These are phyloP conservation scores for Pugionium cornutum DNA, from an alignment of 345 rosid species.

Conservation along the genomic window DNA sequence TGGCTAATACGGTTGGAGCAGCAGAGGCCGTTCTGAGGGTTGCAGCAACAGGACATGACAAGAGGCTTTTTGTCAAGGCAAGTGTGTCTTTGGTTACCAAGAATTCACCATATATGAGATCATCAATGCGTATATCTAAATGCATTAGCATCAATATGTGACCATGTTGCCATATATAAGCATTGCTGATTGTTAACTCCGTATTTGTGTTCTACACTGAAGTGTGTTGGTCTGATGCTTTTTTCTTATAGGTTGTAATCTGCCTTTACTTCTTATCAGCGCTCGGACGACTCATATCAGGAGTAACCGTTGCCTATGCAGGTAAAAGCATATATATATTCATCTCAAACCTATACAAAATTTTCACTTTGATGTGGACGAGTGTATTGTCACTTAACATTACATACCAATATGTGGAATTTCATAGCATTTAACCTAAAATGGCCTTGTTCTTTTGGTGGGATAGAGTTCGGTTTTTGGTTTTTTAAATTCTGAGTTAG, in stretches of 20 bases:
- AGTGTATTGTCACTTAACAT: slow-evolving; percentile 1
- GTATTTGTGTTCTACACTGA: slow-evolving; percentile 7
- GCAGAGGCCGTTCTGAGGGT: slow-evolving; percentile 94
- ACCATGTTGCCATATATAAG: background rate
- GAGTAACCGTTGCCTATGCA: slow-evolving; percentile 88
- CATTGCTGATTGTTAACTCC: slow-evolving; percentile 18
- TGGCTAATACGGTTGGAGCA: slow-evolving; percentile 92
- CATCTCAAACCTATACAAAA: background rate
- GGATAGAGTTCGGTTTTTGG: background rate
- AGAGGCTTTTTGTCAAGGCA: slow-evolving; percentile 80
- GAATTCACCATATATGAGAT: slow-evolving; percentile 6
- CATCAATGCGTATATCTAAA: background rate
- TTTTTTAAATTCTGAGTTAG: background rate
- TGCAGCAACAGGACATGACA: slow-evolving; percentile 97
- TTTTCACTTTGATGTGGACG: slow-evolving; percentile 2
- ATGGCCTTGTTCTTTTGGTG: slow-evolving; percentile 4
- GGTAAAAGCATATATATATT: slow-evolving; percentile 51
- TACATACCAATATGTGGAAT: slow-evolving; percentile 10
- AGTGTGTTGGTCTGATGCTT: slow-evolving; percentile 2
- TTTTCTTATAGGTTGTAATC: slow-evolving; percentile 61
- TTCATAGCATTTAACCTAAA: background rate
- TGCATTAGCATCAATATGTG: slow-evolving; percentile 15
- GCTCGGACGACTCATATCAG: slow-evolving; percentile 77
- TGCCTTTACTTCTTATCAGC: slow-evolving; percentile 76
- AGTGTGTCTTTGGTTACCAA: slow-evolving; percentile 20